A percentile compares a stretch with the other conserved stretches of the same genome.
Conservation (phyloP, 192 early-diverging fungal genomes). For the Backusella tuberculispora region DNA sequence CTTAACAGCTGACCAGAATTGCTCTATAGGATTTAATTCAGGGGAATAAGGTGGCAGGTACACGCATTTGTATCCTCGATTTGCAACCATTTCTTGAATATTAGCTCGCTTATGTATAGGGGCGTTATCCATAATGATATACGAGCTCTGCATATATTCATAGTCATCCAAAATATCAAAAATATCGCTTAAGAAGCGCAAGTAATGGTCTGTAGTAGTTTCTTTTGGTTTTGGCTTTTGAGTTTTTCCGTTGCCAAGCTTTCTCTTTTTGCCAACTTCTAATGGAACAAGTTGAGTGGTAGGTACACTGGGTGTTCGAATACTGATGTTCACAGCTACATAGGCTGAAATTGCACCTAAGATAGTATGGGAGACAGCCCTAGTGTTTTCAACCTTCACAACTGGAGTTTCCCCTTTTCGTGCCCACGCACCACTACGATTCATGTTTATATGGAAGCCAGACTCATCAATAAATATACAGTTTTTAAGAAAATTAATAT, state of each 20-base stretch:
- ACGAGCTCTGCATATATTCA: not conserved
- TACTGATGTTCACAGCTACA: not conserved
- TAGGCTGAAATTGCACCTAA: constrained; percentile 2
- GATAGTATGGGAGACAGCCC: no score
- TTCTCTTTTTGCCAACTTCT: constrained; percentile 2
- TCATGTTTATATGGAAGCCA: no score
- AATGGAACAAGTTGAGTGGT: not conserved
- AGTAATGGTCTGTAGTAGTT: not conserved
- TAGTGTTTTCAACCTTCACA: no score
- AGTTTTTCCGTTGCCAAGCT: constrained; percentile 6
- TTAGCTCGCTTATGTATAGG: no score
- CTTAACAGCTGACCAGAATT: not conserved
- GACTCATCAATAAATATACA: no score
- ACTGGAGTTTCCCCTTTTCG: no score
- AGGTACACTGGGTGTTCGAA: no score
- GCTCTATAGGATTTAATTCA: not conserved
- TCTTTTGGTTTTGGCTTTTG: no score
- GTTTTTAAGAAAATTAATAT: no score
- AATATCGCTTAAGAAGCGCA: not conserved
- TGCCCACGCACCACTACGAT: no score
- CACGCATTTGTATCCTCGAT: not conserved
- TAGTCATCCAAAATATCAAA: constrained; percentile 10
- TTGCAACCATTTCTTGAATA: no score
- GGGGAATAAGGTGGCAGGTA: constrained; percentile 1
- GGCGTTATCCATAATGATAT: no score